Percentiles rank a stretch among this genome's conserved stretches.
phyloP scores from a whole-genome alignment of 352 stramenopile genomes.

The Pythium scleroteichum region DNA sequence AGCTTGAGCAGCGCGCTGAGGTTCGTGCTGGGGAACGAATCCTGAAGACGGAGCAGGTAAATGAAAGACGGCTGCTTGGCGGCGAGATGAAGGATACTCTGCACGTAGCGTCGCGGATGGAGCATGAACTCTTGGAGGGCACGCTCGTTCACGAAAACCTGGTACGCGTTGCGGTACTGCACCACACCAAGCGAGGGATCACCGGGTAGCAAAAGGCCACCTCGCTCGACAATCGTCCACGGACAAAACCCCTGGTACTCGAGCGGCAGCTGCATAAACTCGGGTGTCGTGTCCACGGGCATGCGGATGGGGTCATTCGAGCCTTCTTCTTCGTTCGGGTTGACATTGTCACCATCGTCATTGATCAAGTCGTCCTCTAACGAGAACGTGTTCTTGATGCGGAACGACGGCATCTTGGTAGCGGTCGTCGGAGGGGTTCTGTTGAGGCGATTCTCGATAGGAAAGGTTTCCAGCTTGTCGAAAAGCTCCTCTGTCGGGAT shows the following conservation, averaged over 20 bases:
- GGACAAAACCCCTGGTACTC: constrained; percentile 94
- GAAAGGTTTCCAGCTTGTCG: constrained; percentile 62
- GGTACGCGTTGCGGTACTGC: constrained; percentile 86
- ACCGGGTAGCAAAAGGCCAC: constrained; percentile 89
- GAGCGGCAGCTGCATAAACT: constrained; percentile 94
- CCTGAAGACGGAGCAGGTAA: constrained; percentile 89
- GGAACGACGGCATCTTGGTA: constrained; percentile 25
- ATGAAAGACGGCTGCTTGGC: constrained; percentile 88
- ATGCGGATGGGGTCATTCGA: constrained; percentile 72
- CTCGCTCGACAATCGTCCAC: constrained; percentile 88
- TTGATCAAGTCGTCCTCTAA: constrained; percentile 41
- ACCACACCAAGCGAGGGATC: constrained; percentile 92
- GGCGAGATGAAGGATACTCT: constrained; percentile 69
- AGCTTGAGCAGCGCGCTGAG: constrained; percentile 72
- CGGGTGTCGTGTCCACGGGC: constrained; percentile 89
- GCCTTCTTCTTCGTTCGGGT: constrained; percentile 44
- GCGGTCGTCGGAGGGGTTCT: not conserved
- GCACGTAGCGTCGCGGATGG: constrained; percentile 77
- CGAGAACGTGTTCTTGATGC: constrained; percentile 33
- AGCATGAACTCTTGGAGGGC: constrained; percentile 89
- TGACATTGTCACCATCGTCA: constrained; percentile 12
- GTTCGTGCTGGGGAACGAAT: constrained; percentile 78
- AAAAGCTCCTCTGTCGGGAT: constrained; percentile 74
- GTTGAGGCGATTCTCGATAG: constrained; percentile 39
- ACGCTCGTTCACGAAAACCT: constrained; percentile 92